These are phyloP conservation scores for Madurella mycetomatis DNA, from an alignment of 2,329 filamentous ascomycete genomes.

Conservation along the genomic window DNA sequence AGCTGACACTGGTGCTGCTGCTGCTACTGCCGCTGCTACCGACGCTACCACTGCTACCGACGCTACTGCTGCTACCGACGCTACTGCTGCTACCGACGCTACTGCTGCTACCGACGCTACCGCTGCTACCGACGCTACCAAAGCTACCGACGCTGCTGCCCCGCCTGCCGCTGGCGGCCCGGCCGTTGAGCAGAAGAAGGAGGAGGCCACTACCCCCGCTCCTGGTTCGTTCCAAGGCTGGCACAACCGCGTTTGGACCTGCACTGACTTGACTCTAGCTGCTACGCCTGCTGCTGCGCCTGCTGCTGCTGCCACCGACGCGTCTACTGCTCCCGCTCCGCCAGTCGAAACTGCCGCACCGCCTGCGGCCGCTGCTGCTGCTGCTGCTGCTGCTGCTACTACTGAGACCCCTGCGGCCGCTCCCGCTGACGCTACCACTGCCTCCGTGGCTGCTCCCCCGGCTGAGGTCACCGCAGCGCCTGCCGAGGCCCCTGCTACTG, in stretches of 20 bases:
- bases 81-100: conserved; percentile 9
- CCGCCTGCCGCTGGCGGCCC: conserved; percentile 1
- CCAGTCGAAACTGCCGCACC: conserved; percentile 21
- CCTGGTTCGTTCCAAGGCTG: not conserved
- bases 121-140: conserved; percentile 14
- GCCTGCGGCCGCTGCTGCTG: conserved; percentile 8
- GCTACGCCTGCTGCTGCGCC: conserved; percentile 10
- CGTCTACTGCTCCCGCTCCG: conserved; percentile 18
- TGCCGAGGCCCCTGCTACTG: conserved; percentile 18
- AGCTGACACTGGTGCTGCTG: conserved; percentile 12
- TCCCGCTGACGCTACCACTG: conserved; percentile 3
- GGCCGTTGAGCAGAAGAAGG: conserved; percentile 2
- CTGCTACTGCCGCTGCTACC: conserved; percentile 17
- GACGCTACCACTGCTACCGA: conserved; percentile 1
- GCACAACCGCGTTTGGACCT: not conserved
- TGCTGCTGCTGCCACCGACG: conserved; percentile 3
- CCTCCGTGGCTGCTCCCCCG: conserved; percentile 23
- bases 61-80: conserved; percentile 14
- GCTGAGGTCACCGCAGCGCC: conserved; percentile 16
- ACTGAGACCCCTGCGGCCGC: conserved; percentile 6
- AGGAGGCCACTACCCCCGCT: conserved; percentile 5
- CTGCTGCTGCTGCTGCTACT: conserved; percentile 5
- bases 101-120: conserved; percentile 17
- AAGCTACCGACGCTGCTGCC: conserved; percentile 12
- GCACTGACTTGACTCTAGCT: not conserved